Evolutionary conservation across 2,329 filamentous ascomycete genomes (phyloP), one percentile per base, ranked within the genome.

Genomic region (Colletotrichum sp.): DNA sequence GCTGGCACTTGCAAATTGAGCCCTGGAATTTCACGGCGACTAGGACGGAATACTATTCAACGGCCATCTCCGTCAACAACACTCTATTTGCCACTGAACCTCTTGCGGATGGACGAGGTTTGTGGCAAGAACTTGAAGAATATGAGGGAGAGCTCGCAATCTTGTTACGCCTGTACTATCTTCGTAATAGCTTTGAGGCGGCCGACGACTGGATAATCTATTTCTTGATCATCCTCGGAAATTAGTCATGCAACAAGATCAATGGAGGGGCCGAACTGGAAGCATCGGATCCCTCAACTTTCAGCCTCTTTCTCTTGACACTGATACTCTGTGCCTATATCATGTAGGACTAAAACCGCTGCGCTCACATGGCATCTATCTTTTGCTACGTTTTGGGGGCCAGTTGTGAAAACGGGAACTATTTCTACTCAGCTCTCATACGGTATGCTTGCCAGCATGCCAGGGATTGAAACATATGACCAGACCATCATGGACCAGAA

Each of bases 81-180:
- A 18, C 27, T 3, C 3, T 27, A 58, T 25, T 28, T 28, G 25
- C 55, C 0, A n/a, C 18, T 52, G 43, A 52, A 48, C 0, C 13
- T 6, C 13, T 3, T 13, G 2, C 0, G 5, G 12, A 10, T 18
- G 9, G 0, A 10, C 39, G 6, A 52, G 1, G 3, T 27, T 27
- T 27, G 12, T 8, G 8, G 39, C 3, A 28, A 27, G 25, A 10
- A 18, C 2, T 66, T 5, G 8, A 16, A 8, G n/a, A 28, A 1
- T 25, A 4, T 16, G 39, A 66, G 28, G 27, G 8, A 10, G 39
- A 6, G 6, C 30, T 15, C 27, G 27, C 10, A 22, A 66, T 18
- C 2, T 22, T 25, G 3, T 36, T 12, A 2, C 7, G 7, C 3
- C 62, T 66, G 6, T 32, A 66, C 0, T 52, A 7, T 39, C 39